Evolutionary conservation across 2,329 filamentous ascomycete genomes (phyloP).

Genomic region (Aspergillus jensenii): DNA sequence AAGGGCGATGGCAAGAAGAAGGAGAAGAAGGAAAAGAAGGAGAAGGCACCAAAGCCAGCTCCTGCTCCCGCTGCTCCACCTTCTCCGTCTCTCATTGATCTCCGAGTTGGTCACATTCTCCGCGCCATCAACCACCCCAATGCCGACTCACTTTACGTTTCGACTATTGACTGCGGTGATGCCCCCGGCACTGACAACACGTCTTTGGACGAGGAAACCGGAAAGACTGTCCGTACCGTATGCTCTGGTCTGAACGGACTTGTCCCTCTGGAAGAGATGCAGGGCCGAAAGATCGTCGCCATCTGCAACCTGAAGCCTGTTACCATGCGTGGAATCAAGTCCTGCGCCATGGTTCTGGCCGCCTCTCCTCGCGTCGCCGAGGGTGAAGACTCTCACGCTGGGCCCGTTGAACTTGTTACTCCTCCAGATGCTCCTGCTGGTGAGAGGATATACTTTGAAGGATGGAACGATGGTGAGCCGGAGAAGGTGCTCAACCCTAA

Average conservation of each 20-base stretch:
- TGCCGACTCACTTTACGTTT: slow-evolving; percentile 92
- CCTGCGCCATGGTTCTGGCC: slow-evolving; percentile 86
- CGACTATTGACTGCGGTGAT: slow-evolving; percentile 93
- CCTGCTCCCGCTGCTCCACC: slow-evolving; percentile 70
- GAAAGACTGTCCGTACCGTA: slow-evolving; percentile 88
- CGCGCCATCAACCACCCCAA: slow-evolving; percentile 95
- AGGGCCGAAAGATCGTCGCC: slow-evolving; percentile 88
- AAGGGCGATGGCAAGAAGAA: slow-evolving; percentile 53
- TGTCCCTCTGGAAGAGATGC: slow-evolving; percentile 92
- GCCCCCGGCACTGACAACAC: slow-evolving; percentile 83
- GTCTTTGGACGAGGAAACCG: slow-evolving; percentile 72
- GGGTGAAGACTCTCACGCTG: slow-evolving; percentile 81
- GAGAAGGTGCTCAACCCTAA: slow-evolving; percentile 95
- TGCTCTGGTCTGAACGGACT: slow-evolving; percentile 96
- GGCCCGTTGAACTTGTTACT: slow-evolving; percentile 86
- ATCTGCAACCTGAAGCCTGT: slow-evolving; percentile 99
- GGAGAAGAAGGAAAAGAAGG: slow-evolving; percentile 56
- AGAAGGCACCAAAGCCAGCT: slow-evolving; percentile 77
- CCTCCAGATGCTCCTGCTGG: slow-evolving; percentile 79
- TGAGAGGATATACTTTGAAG: slow-evolving; percentile 88
- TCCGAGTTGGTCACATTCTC: slow-evolving; percentile 94
- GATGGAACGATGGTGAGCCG: slow-evolving; percentile 81
- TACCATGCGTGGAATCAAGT: slow-evolving; percentile 92
- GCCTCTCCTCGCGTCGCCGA: slow-evolving; percentile 82
- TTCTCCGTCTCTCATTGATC: slow-evolving; percentile 84